Evolutionary conservation across 345 rosid genomes (phyloP).

Genomic region (Lepidium sativum): DNA sequence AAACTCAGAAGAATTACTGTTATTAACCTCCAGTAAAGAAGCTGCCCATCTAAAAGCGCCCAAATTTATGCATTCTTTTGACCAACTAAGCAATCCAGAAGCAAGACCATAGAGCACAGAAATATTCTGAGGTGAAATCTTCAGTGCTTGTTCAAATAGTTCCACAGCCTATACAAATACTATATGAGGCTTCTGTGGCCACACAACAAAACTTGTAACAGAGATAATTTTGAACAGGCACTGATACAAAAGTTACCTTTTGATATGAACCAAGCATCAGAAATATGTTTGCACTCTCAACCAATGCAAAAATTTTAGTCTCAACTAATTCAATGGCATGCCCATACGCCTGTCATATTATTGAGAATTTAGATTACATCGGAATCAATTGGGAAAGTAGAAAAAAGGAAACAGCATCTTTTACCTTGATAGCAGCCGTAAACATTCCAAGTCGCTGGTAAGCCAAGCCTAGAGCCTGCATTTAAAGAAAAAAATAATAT

Average conservation of each 20-base stretch:
- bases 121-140: constrained; percentile 63
- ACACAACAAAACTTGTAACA: constrained; percentile 1
- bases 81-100: constrained; percentile 71
- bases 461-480: constrained; percentile 86
- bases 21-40: constrained; percentile 69
- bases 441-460: constrained; percentile 93
- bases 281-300: constrained; percentile 88
- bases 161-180: constrained; percentile 66
- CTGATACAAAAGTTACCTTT: constrained; percentile 43
- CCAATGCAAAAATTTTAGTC: constrained; percentile 51
- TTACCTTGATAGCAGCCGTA: constrained; percentile 91
- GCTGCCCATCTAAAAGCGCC: constrained; percentile 91
- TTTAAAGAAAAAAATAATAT: neutral
- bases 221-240: neutral
- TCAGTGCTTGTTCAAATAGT: constrained; percentile 63
- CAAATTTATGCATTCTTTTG: constrained; percentile 69
- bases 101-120: constrained; percentile 81
- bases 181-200: constrained; percentile 6
- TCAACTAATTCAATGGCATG: constrained; percentile 85
- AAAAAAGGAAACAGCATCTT: neutral
- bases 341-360: constrained; percentile 59
- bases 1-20: constrained; percentile 10
- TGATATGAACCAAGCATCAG: constrained; percentile 81
- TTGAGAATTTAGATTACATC: neutral
- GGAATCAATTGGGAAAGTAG: neutral